Conservation (phyloP, 163 green algal genomes). For the Chlamydomonas reinhardtii region DNA sequence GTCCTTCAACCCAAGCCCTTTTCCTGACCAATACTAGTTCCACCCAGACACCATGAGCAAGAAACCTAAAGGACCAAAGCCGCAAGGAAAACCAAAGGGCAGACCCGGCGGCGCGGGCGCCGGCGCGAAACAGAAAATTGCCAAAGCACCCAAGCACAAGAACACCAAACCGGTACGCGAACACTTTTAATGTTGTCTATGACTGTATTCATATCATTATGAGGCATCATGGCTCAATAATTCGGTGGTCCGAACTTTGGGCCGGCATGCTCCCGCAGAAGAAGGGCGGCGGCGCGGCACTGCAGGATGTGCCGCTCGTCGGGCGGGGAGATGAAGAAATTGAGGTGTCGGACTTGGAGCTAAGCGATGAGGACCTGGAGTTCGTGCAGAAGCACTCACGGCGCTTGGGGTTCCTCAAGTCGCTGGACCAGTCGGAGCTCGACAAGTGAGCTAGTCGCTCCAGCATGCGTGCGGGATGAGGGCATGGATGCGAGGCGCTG, state of each 20-base stretch:
- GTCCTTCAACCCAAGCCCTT: too few species aligned
- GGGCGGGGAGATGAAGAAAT: background rate
- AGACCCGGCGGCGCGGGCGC: background rate
- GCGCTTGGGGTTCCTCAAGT: constrained; percentile 59
- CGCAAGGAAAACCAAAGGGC: background rate
- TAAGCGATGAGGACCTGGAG: constrained; percentile 68
- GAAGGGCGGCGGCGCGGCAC: constrained; percentile 23
- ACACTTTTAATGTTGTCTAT: too few species aligned
- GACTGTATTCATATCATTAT: too few species aligned
- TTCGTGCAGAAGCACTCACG: constrained; percentile 62
- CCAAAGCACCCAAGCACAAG: background rate
- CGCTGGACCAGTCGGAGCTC: constrained; percentile 54
- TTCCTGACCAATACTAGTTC: too few species aligned
- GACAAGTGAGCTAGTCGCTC: constrained; percentile 51
- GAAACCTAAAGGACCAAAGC: background rate
- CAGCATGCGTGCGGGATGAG: too few species aligned
- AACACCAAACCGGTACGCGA: background rate
- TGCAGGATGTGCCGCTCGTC: constrained; percentile 40
- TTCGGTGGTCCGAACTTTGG: too few species aligned
- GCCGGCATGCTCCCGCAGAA: background rate
- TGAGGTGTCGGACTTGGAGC: constrained; percentile 20
- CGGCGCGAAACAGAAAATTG: background rate
- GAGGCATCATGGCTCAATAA: too few species aligned
- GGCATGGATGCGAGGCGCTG: too few species aligned
- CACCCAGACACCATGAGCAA: background rate